Evolutionary conservation across 371 early-diverging fungal genomes (phyloP).

Genomic region (Gilbertella persicaria): DNA sequence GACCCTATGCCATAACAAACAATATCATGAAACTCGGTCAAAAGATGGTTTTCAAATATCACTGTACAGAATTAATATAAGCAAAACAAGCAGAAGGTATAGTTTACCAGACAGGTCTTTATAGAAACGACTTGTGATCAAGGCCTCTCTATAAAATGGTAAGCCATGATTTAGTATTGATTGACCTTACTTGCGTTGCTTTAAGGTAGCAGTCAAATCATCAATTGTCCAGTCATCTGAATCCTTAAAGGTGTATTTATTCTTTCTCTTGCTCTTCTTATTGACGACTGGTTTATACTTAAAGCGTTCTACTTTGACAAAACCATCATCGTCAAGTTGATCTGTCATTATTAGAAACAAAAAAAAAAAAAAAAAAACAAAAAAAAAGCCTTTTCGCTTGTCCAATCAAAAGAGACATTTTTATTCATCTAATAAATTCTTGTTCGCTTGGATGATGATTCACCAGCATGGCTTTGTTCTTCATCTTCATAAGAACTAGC

Average conservation of each 20-base stretch:
- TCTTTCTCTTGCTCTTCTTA: constrained; percentile 24
- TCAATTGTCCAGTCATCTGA: constrained; percentile 33
- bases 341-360: constrained; percentile 11
- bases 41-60: constrained; percentile 26
- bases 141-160: constrained; percentile 24
- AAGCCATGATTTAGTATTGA: neutral
- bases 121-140: constrained; percentile 36
- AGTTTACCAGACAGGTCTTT: constrained; percentile 30
- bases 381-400: no score
- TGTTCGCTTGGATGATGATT: no score
- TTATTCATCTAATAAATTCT: no score
- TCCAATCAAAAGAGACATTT: no score
- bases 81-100: neutral
- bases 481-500: neutral
- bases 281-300: constrained; percentile 27
- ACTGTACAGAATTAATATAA: constrained; percentile 8
- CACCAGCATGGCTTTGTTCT: neutral
- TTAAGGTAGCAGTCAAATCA: constrained; percentile 26
- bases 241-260: constrained; percentile 31
- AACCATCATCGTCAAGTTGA: constrained; percentile 25
- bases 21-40: constrained; percentile 37
- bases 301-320: constrained; percentile 26
- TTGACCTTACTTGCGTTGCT: constrained; percentile 31
- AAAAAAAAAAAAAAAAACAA: constrained; percentile 5
- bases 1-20: constrained; percentile 72